Base-by-base conservation (phyloP, 1,284 basidiomycete species). In the Fomes fomentarius region DNA sequence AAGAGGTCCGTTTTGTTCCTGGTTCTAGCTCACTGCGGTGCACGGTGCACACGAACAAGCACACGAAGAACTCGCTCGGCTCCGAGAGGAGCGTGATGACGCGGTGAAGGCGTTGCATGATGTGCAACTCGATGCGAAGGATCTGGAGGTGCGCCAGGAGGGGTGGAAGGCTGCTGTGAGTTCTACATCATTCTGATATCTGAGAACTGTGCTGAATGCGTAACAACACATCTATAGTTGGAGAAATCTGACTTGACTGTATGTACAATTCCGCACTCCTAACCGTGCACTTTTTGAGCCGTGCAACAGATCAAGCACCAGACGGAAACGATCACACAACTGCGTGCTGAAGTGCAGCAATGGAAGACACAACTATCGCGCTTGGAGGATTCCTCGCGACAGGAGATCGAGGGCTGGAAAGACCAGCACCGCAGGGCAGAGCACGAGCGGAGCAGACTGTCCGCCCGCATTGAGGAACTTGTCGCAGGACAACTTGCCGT, bases 311-410 rank as follows among this genome's bases (percentile, higher is more conserved):
- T 82, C 47, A 71, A 75, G 17, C 81, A 85, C 54, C 83, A 85
- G 61, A 71, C 76, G 14, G 85, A 88, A 50, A 81, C 79, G 1
- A 82, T 87, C 52, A 59, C 73, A 1, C 83, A 84, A 55, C 72
- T 89, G 37, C 78, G 80, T n/a, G 76, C 82, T 41, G 86, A 89
- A 65, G 72, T 79, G 0, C 74, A 71, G 3, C 85, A 86, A 51
- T 88, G 85, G 85, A 87, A 86, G 68, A 79, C 83, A 35, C 87
- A 88, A 58, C 80, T 85, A n/a, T 74, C 77, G 47, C 74, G 76
- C 19, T 68, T 77, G 24, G 78, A 79, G 50, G 80, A 80, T 49
- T 69, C 75, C 0, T 77, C 77, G 3, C 69, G 77, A 45, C 71
- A 71, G 34, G 79, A 81, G 60, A 69, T 75, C 1, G 63, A 70